Percentiles rank a stretch among this genome's conserved stretches.
Evolutionary conservation across 306 rosid genomes (phyloP).

Genomic region (Lagenaria siceraria): DNA sequence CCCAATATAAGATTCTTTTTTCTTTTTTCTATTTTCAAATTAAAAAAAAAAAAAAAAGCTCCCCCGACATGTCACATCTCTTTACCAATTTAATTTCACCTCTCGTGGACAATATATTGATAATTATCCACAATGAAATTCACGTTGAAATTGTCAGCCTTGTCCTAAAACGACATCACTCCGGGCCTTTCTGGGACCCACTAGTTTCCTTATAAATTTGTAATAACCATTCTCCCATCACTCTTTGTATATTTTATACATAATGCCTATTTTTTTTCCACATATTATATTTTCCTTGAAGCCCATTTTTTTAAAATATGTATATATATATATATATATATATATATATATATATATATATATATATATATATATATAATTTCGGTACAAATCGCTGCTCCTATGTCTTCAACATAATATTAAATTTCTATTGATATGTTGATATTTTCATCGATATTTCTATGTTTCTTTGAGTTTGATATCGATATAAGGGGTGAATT

Average conservation of each 20-base stretch:
- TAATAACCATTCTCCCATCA: background rate
- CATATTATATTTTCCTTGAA: background rate
- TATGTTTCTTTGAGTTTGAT: no score
- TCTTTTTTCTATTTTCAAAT: no score
- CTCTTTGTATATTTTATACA: background rate
- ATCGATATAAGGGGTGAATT: no score
- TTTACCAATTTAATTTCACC: background rate
- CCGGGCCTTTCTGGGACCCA: background rate
- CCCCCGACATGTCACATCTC: constrained; percentile 3
- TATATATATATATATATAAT: no score
- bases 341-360: no score
- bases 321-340: no score
- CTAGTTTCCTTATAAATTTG: no score
- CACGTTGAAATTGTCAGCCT: background rate
- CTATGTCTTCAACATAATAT: no score
- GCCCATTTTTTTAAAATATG: no score
- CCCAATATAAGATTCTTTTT: background rate
- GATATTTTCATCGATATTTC: no score
- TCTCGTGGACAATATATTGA: constrained; percentile 5
- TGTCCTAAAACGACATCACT: constrained; percentile 1
- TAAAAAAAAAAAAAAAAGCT: background rate
- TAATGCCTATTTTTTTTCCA: background rate
- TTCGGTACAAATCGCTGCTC: no score
- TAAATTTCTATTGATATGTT: no score
- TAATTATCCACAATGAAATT: constrained; percentile 1